Evolutionary conservation across 768 basidiomycete genomes (phyloP), one percentile per base, ranked within the genome.

Genomic region (Mycena venus): DNA sequence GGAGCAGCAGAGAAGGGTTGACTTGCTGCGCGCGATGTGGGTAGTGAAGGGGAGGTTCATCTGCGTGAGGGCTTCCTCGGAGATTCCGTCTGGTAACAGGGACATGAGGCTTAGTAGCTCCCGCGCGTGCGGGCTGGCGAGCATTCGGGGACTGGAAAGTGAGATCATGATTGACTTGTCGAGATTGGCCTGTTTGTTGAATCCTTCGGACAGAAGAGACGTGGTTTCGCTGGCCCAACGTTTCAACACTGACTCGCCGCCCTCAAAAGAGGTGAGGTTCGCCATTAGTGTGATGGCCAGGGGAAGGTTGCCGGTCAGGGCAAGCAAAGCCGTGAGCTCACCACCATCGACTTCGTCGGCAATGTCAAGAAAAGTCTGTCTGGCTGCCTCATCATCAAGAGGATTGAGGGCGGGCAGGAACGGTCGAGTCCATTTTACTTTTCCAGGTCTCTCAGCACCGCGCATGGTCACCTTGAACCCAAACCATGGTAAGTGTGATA

Each of bases 161-260:
- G 70, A 72, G 7, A 72, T 40, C 32, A 36, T 38, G 42, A 72
- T 72, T 2, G 70, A 72, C 47, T 72, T 72, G 36, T 72, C 44
- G 0, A 72, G 56, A 38, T 72, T 72, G 19, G 63, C 32, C 2
- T 36, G 25, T 64, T 66, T 72, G 27, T 51, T 23, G 56, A 36
- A 60, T 5, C 70, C 70, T 66, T 72, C 70, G 8, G 70, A 72
- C 5, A 72, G 70, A 3, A 72, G 34, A 19, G 70, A 58, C 1
- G 70, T 72, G n/a, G 70, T 47, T 14, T 72, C 71, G 17, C 36
- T 23, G 7, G 7, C 47, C 63, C 71, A 72, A 0, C 71, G 63
- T 4, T 59, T 10, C 38, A 66, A 12, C 3, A 67, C 14, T 40
- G 62, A 59, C 27, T 65, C 23, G 17, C 25, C 14, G n/a, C 71